Evolutionary conservation across 768 basidiomycete genomes (phyloP).

Genomic region (Amanita inopinata): DNA sequence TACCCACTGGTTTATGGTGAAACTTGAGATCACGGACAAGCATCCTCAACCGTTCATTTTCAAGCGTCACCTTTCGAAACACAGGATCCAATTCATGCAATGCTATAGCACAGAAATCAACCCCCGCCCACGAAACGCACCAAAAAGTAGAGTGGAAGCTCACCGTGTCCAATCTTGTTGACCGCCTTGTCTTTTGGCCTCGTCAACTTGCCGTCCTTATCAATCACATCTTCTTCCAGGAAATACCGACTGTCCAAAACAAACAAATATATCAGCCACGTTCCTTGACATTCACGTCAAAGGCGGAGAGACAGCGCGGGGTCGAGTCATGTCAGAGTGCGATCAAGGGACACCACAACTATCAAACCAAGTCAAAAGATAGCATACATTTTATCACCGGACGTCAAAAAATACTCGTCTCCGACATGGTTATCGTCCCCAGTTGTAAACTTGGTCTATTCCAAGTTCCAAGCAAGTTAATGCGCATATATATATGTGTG

Average conservation of each 20-base stretch:
- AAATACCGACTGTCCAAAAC: slow-evolving; percentile 65
- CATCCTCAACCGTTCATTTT: slow-evolving; percentile 60
- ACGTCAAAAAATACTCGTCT: slow-evolving; percentile 87
- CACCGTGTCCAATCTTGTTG: slow-evolving; percentile 94
- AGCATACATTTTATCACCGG: slow-evolving; percentile 79
- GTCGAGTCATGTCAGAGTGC: too few species aligned
- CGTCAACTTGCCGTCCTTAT: slow-evolving; percentile 56
- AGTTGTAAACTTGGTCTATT: slow-evolving; percentile 85
- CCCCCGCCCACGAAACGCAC: slow-evolving; percentile 1
- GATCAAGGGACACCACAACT: too few species aligned
- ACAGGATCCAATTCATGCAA: slow-evolving; percentile 79
- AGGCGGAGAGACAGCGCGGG: too few species aligned
- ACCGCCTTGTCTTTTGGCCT: slow-evolving; percentile 69
- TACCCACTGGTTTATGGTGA: slow-evolving; percentile 79
- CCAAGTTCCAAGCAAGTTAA: not conserved
- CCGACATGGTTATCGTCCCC: slow-evolving; percentile 70
- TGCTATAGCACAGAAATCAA: slow-evolving; percentile 29
- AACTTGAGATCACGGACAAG: slow-evolving; percentile 74
- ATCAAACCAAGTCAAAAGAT: not conserved
- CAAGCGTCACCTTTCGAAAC: slow-evolving; percentile 71
- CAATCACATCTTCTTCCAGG: slow-evolving; percentile 82
- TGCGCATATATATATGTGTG: not conserved
- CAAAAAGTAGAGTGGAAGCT: slow-evolving; percentile 8
- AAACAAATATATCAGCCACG: not conserved
- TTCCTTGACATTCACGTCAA: too few species aligned